phyloP scores from a whole-genome alignment of 2,329 filamentous ascomycete genomes.

The Xylariaceae sp. region DNA sequence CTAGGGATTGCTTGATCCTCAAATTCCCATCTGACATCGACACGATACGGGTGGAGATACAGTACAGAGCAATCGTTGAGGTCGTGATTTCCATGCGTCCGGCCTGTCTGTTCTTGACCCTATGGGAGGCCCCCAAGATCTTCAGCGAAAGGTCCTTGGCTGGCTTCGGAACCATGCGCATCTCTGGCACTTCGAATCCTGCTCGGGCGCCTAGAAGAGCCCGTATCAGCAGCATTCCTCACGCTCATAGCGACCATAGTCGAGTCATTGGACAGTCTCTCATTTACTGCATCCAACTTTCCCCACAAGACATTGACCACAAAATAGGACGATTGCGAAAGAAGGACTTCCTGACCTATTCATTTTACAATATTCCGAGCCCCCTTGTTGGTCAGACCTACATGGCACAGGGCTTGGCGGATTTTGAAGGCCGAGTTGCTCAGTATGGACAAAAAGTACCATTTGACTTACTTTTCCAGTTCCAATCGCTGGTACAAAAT shows the following conservation, averaged over 20 bases:
- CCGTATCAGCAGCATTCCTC: conserved; percentile 30
- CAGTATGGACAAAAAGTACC: conserved; percentile 35
- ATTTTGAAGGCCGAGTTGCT: conserved; percentile 32
- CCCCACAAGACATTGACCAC: conserved; percentile 23
- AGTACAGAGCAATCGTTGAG: conserved; percentile 46
- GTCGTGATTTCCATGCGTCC: conserved; percentile 36
- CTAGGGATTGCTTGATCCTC: conserved; percentile 40
- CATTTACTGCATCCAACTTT: conserved; percentile 39
- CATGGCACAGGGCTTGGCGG: conserved; percentile 22
- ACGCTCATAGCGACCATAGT: conserved; percentile 25
- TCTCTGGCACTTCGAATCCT: conserved; percentile 2
- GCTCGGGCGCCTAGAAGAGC: conserved; percentile 19
- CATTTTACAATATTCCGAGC: conserved; percentile 21
- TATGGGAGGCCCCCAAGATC: conserved; percentile 49
- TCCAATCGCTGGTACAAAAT: conserved; percentile 61
- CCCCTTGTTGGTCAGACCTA: conserved; percentile 8
- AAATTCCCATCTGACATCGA: conserved; percentile 21
- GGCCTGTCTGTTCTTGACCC: conserved; percentile 44
- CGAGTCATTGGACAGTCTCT: conserved; percentile 39
- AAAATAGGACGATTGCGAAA: conserved; percentile 27
- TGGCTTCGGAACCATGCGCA: conserved; percentile 13
- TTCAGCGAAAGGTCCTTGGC: conserved; percentile 28
- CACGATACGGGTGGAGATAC: conserved; percentile 42
- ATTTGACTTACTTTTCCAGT: conserved; percentile 57
- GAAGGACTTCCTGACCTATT: conserved; percentile 25